These are phyloP conservation scores for Panellus pusillus DNA, from an alignment of 768 basidiomycete species.

Conservation along the genomic window DNA sequence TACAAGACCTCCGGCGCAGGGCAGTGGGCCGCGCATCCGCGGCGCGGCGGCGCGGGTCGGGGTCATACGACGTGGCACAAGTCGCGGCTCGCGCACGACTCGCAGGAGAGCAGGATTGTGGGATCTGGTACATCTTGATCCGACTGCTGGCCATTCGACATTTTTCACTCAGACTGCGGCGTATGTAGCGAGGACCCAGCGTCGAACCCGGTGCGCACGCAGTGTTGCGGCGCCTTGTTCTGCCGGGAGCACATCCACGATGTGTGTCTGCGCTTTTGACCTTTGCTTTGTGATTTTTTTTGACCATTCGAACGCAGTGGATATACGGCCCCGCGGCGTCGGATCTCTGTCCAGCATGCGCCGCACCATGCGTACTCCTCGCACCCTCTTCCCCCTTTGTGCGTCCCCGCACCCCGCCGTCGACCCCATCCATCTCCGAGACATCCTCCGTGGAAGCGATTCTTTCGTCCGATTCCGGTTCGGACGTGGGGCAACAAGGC, in stretches of 20 bases:
- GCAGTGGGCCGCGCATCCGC: background rate
- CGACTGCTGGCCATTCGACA: background rate
- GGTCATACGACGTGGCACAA: conserved; percentile 11
- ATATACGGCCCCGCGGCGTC: conserved; percentile 14
- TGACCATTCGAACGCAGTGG: conserved; percentile 4
- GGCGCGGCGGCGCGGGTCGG: conserved; percentile 2
- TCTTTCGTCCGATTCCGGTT: too few species aligned
- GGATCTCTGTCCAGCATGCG: conserved; percentile 15
- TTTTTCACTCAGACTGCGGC: background rate
- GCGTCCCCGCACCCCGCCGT: too few species aligned
- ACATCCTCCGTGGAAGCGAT: too few species aligned
- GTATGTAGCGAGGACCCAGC: conserved; percentile 7
- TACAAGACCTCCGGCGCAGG: too few species aligned
- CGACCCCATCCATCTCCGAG: too few species aligned
- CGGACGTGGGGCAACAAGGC: too few species aligned
- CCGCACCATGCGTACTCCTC: conserved; percentile 11
- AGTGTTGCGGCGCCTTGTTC: conserved; percentile 16
- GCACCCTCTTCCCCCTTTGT: background rate
- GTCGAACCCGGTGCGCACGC: background rate
- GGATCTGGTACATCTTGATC: conserved; percentile 14
- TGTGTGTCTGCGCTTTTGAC: conserved; percentile 2
- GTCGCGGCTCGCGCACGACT: conserved; percentile 1
- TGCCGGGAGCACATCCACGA: conserved; percentile 17
- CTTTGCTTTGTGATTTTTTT: background rate
- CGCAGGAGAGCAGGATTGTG: conserved; percentile 12